Evolutionary conservation across 2,329 filamentous ascomycete genomes (phyloP).

Genomic region (Lachnellula subtilissima): DNA sequence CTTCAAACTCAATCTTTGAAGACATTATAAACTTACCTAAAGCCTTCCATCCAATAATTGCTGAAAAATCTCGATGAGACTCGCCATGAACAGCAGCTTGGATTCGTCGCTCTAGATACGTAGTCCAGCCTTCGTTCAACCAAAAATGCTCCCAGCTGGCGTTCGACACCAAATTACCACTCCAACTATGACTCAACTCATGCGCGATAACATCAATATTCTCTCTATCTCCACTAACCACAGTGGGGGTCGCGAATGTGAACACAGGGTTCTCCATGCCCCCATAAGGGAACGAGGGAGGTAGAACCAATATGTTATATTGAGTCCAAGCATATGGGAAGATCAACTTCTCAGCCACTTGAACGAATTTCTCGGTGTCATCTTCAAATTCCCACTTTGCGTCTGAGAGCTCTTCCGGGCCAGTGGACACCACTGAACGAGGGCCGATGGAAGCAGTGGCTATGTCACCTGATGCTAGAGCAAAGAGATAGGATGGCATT

Average conservation of each 20-base stretch:
- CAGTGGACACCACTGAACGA: conserved; percentile 77
- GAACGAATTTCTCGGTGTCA: conserved; percentile 88
- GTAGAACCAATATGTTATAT: conserved; percentile 89
- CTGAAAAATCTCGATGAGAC: conserved; percentile 83
- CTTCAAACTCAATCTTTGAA: background rate
- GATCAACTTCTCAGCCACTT: conserved; percentile 74
- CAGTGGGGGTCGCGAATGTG: conserved; percentile 91
- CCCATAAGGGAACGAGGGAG: conserved; percentile 85
- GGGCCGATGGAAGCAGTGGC: conserved; percentile 81
- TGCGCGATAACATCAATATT: conserved; percentile 97
- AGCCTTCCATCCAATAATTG: conserved; percentile 93
- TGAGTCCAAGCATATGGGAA: conserved; percentile 91
- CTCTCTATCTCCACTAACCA: conserved; percentile 84
- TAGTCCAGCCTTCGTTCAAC: conserved; percentile 83
- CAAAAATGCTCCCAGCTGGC: conserved; percentile 79
- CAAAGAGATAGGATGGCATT: conserved; percentile 92
- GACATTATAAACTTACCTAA: conserved; percentile 24
- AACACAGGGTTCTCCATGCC: conserved; percentile 92
- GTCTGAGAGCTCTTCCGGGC: conserved; percentile 76
- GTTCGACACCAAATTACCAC: conserved; percentile 77
- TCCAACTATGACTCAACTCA: conserved; percentile 75
- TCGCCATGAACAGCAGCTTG: conserved; percentile 74
- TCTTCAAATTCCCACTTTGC: conserved; percentile 89
- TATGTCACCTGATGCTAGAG: conserved; percentile 83
- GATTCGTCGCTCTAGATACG: conserved; percentile 86